Conservation (phyloP, 192 early-diverging fungal genomes). For the Podila clonocystis region DNA sequence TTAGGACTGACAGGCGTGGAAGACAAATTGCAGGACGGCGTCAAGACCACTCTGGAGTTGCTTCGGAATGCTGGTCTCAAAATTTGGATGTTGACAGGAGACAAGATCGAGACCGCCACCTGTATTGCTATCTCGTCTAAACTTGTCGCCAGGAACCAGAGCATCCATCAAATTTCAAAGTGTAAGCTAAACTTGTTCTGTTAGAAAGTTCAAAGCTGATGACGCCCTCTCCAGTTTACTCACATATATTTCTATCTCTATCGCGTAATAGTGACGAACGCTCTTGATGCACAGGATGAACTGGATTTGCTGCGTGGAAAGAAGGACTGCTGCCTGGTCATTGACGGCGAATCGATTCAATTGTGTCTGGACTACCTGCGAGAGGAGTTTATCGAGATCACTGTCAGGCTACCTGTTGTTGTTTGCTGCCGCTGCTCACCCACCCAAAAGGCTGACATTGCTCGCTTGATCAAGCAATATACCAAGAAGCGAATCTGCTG, state of each 20-base stretch:
- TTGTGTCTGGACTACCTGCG: conserved; percentile 77
- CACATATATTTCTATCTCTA: background rate
- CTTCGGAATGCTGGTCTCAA: conserved; percentile 90
- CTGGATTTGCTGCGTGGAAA: conserved; percentile 77
- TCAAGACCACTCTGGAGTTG: conserved; percentile 88
- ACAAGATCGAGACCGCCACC: conserved; percentile 97
- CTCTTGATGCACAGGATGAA: conserved; percentile 69
- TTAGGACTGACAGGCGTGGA: conserved; percentile 96
- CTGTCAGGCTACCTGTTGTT: conserved; percentile 82
- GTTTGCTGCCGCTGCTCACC: conserved; percentile 97
- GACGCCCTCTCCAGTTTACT: background rate
- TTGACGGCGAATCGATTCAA: conserved; percentile 92
- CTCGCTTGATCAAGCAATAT: conserved; percentile 77
- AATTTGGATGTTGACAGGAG: conserved; percentile 99
- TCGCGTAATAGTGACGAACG: conserved; percentile 49
- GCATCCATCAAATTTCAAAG: conserved; percentile 82
- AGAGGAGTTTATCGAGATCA: conserved; percentile 83
- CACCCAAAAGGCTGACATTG: conserved; percentile 96
- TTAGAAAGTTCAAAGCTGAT: background rate
- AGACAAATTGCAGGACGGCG: conserved; percentile 95
- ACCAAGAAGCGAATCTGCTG: conserved; percentile 83
- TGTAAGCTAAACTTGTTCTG: conserved; percentile 46
- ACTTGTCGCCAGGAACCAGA: conserved; percentile 87
- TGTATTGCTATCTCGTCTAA: conserved; percentile 95
- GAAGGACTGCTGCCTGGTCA: conserved; percentile 83